Evolutionary conservation across 352 stramenopile genomes (phyloP), one percentile per base, ranked within the genome.

Genomic region (Nothophytophthora sp.): DNA sequence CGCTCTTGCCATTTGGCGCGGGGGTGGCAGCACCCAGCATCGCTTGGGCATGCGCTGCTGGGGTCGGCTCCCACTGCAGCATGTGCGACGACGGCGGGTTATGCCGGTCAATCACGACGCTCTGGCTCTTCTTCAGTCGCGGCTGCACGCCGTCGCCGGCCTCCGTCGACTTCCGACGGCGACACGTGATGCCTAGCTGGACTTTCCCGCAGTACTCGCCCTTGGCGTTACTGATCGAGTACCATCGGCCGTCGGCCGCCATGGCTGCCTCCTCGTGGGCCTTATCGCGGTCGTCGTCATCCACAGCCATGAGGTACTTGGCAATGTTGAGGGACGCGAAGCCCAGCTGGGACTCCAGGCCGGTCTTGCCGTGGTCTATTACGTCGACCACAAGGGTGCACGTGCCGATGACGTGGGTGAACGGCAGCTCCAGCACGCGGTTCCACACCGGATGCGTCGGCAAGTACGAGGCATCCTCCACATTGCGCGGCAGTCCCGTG

Each of bases 131-230:
- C 50, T 84, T 86, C 4, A 89, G 44, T 27, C 74, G 76, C 24
- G 80, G 80, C 22, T 76, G 79, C 27, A 83, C 69, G 1, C 51
- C 52, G 32, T 74, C 64, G 8, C 50, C 55, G 43, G 55, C 50
- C 28, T 60, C 67, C 23, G 50, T 52, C 8, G 44, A 20, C 23
- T 71, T 70, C 4, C 50, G 52, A 0, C 70, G 72, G 35, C 73
- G 67, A 32, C 82, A 93, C 10, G 79, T 92, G 18, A 95, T 90
- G 6, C 81, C 81, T 1, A 95, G 46, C 56, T 90, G 81, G 13
- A 95, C 68, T 48, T 92, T 92, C 19, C 85, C 85, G 27, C 85
- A 95, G 60, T 93, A 95, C 46, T 95, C 85, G 11, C 85, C 85
- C 56, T 92, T 93, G 1, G 60, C 60, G 35, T 92, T 95, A 48